phyloP scores from a whole-genome alignment of 345 rosid species.

The Gossypium australe region DNA sequence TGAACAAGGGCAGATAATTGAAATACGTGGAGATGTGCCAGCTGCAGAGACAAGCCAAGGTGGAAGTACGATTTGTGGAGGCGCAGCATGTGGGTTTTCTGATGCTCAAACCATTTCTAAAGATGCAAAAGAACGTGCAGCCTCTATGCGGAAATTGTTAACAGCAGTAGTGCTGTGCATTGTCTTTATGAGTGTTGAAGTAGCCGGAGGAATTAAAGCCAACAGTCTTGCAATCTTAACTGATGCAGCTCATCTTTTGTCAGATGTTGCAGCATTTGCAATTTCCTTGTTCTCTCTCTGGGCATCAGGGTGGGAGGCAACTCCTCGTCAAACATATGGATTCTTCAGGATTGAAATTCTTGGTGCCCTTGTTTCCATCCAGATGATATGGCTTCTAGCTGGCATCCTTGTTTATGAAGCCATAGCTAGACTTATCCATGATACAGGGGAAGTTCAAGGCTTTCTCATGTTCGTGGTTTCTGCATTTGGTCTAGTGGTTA shows the following conservation, averaged over 20 bases:
- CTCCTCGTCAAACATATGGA: constrained; percentile 61
- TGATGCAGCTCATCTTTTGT: constrained; percentile 62
- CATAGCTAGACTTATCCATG: constrained; percentile 43
- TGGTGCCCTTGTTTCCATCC: constrained; percentile 60
- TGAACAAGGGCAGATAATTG: constrained; percentile 38
- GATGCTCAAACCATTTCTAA: constrained; percentile 38
- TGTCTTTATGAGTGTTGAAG: constrained; percentile 60
- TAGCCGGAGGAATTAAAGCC: constrained; percentile 60
- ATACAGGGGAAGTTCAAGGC: constrained; percentile 53
- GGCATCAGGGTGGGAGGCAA: constrained; percentile 75
- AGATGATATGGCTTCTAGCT: constrained; percentile 68
- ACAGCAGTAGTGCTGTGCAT: constrained; percentile 49
- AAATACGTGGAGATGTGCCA: constrained; percentile 38
- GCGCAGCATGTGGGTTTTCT: constrained; percentile 52
- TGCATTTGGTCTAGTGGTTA: constrained; percentile 55
- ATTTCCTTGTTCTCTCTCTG: constrained; percentile 62
- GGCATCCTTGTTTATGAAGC: constrained; percentile 71
- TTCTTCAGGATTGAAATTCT: constrained; percentile 61
- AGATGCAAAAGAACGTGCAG: constrained; percentile 50
- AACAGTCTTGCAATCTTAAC: constrained; percentile 69
- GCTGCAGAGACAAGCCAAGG: constrained; percentile 15
- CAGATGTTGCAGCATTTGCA: constrained; percentile 68
- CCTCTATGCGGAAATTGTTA: constrained; percentile 49
- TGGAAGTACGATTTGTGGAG: constrained; percentile 42
- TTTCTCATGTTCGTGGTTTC: constrained; percentile 57